Base-by-base conservation (phyloP, 192 early-diverging fungal genomes). In the Glomus cerebriforme region DNA sequence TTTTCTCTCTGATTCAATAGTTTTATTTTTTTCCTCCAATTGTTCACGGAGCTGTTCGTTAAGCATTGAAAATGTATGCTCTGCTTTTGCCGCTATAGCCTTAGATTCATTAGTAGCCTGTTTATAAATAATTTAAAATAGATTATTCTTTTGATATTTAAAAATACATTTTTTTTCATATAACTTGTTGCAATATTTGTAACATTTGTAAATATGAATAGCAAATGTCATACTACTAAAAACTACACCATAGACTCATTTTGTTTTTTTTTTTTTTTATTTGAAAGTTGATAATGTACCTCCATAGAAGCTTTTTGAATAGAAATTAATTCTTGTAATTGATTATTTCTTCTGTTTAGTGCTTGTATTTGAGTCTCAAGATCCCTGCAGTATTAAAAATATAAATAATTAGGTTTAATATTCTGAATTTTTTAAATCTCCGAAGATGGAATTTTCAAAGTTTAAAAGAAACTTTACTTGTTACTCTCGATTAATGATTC, bases 1-100 rank as follows among this genome's bases (percentile, higher is more conserved):
- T 64, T 79, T 71, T n/a, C 84, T 59, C 34, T 85, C 81, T 34
- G 81, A 78, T 32, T 85, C 81, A 2, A 74, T 45, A 2, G 77
- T 72, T 73, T 79, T 81, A 26, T 79, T 79, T 35, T 81, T 73
- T 69, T 85, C 81, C 7, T 85, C 84, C 1, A 85, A 65, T 63
- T 85, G 79, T 62, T 63, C 79, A 4, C 84, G 68, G 17, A 85
- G 77, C 13, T 82, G 81, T 31, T 82, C 79, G 68, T 84, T 84
- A 73, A 82, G 74, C 37, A 77, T 68, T 9, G 79, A 77, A n/a
- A 84, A 65, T 26, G 81, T 81, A 12, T 80, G 31, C 47, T 84
- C 83, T 0, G 54, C 65, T 58, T 81, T 79, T 3, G 77, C 63
- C 3, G 78, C 69, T 26, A 75, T 70, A 24, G 63, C 49, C 2